A percentile compares a stretch with the other conserved stretches of the same genome.
phyloP scores from a whole-genome alignment of 495 filamentous ascomycete species.

The Sordaria brevicollis region DNA sequence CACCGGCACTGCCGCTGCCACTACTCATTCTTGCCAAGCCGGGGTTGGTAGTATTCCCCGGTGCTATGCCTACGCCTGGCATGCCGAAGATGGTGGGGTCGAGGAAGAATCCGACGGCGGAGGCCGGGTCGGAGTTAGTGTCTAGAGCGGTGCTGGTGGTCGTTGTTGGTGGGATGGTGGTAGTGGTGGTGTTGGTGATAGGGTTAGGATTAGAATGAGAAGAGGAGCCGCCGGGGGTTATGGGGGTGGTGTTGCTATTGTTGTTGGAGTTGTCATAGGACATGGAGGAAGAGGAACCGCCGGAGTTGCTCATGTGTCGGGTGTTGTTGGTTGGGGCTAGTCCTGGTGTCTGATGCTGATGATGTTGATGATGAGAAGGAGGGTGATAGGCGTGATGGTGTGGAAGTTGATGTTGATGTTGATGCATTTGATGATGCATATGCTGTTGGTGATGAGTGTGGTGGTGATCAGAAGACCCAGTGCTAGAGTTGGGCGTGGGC shows the following conservation, averaged over 20 bases:
- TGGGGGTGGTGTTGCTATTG: neutral
- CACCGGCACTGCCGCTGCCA: no score
- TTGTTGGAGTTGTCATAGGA: neutral
- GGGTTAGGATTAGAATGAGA: neutral
- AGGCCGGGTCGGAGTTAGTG: neutral
- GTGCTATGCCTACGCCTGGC: neutral
- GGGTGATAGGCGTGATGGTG: no score
- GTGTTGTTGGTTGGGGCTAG: conserved; percentile 21
- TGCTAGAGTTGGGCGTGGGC: conserved; percentile 44
- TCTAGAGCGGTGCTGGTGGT: neutral
- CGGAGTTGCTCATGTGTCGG: conserved; percentile 17
- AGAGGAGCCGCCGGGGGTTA: neutral
- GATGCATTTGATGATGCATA: conserved; percentile 10
- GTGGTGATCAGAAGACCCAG: conserved; percentile 27
- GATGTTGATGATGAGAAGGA: conserved; percentile 28
- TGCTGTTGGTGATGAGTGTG: conserved; percentile 28
- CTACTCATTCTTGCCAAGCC: neutral
- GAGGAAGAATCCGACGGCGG: neutral
- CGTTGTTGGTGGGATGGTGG: neutral
- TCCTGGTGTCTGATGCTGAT: conserved; percentile 13
- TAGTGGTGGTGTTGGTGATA: neutral
- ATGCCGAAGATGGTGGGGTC: neutral
- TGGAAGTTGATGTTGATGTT: conserved; percentile 33
- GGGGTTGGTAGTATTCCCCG: neutral
- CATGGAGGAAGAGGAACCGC: neutral